Conservation (phyloP, 768 basidiomycete genomes). For the Galerina sulciceps region DNA sequence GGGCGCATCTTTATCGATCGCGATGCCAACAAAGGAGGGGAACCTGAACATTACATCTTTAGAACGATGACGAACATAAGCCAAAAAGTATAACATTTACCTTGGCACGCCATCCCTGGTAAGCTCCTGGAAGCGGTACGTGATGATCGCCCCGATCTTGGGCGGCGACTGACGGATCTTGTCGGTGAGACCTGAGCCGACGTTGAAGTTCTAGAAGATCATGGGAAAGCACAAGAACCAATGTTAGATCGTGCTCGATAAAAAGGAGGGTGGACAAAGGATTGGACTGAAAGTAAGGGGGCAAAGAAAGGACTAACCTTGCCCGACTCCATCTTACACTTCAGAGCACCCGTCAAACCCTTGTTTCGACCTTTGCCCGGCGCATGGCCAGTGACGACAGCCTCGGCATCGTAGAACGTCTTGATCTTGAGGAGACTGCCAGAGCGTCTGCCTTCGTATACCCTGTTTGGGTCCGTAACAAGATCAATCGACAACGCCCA, state of each 20-base stretch:
- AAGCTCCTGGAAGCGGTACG: slow-evolving; percentile 64
- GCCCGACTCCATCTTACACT: slow-evolving; percentile 63
- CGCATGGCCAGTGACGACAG: slow-evolving; percentile 59
- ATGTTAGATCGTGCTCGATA: not conserved
- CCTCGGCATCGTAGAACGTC: slow-evolving; percentile 68
- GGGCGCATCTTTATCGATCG: slow-evolving; percentile 53
- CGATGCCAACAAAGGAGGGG: slow-evolving; percentile 57
- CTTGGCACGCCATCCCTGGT: slow-evolving; percentile 61
- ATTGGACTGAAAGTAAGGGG: not conserved
- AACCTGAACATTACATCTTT: slow-evolving; percentile 37
- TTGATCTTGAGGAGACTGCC: slow-evolving; percentile 59
- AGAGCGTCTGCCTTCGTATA: slow-evolving; percentile 55
- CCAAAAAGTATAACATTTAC: slow-evolving; percentile 28
- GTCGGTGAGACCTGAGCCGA: slow-evolving; percentile 59
- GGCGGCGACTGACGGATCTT: slow-evolving; percentile 59
- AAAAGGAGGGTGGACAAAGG: not conserved
- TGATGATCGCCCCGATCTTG: slow-evolving; percentile 56
- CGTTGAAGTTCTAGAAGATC: slow-evolving; percentile 50
- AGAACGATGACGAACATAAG: not conserved
- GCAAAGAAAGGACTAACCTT: slow-evolving; percentile 42
- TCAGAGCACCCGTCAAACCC: slow-evolving; percentile 52
- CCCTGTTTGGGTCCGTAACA: slow-evolving; percentile 25
- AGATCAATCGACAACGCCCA: not conserved
- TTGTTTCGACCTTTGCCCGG: slow-evolving; percentile 55
- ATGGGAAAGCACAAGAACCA: not conserved